A percentile compares a stretch with the other conserved stretches of the same genome.
Evolutionary conservation across 148 eudicot genomes (phyloP).

Genomic region (Nepenthes mirabilis): DNA sequence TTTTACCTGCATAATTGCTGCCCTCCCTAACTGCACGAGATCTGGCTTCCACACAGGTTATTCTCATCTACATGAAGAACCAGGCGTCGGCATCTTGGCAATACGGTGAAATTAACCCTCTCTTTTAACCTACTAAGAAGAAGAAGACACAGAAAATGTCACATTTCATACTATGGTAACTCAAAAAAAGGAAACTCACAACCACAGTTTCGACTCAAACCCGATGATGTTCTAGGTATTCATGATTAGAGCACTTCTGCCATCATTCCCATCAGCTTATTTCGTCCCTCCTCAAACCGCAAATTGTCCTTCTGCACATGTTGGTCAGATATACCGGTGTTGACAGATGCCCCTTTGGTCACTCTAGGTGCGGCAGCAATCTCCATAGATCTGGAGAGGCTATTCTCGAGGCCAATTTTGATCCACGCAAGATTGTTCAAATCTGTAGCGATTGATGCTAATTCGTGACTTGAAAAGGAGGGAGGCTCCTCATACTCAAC

Average conservation of each 20-base stretch:
- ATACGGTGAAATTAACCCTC: too few species aligned
- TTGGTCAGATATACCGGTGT: conserved; percentile 13
- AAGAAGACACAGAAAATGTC: too few species aligned
- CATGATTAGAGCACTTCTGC: conserved; percentile 22
- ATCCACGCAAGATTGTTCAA: conserved; percentile 78
- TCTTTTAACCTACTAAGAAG: too few species aligned
- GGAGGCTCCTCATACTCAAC: conserved; percentile 68
- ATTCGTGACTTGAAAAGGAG: conserved; percentile 39
- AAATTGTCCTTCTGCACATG: conserved; percentile 7
- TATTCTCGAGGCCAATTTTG: conserved; percentile 55
- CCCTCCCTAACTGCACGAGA: too few species aligned
- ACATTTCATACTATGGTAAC: too few species aligned
- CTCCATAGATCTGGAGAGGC: conserved; percentile 14
- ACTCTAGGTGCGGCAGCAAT: conserved; percentile 8
- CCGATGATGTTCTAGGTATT: conserved; percentile 18
- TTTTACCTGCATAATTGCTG: too few species aligned
- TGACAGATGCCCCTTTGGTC: conserved; percentile 10
- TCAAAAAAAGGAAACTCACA: too few species aligned
- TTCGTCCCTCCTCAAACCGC: conserved; percentile 23
- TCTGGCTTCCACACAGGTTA: too few species aligned
- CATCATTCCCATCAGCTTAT: conserved; percentile 23
- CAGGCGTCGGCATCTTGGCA: too few species aligned
- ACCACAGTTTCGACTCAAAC: not conserved
- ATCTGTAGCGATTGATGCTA: conserved; percentile 58
- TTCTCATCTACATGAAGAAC: too few species aligned